These are phyloP conservation scores for Prototheca wickerhamii DNA, from an alignment of 163 green algal genomes.

Conservation along the genomic window DNA sequence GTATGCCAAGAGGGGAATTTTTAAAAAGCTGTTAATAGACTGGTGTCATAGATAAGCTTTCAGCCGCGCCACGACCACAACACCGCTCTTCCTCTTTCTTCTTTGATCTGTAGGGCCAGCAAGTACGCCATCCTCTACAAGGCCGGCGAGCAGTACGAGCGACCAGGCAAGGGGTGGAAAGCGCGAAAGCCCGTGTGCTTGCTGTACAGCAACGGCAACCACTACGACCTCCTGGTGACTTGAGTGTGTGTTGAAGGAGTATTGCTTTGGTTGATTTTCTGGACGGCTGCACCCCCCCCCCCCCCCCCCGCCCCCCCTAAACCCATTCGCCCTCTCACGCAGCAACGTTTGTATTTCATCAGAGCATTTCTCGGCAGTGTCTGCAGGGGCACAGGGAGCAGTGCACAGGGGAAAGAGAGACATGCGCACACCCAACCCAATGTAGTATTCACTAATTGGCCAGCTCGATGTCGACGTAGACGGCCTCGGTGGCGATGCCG, in stretches of 20 bases:
- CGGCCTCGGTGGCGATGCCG: conserved; percentile 37
- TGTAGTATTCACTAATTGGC: too few relatives aligned
- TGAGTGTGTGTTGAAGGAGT: conserved; percentile 13
- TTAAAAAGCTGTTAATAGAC: background rate
- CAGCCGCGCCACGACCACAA: too few relatives aligned
- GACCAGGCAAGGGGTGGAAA: conserved; percentile 22
- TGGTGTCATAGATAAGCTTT: background rate
- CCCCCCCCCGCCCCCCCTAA: too few relatives aligned
- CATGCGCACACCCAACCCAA: too few relatives aligned
- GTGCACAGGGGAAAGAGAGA: too few relatives aligned
- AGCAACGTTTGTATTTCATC: too few relatives aligned
- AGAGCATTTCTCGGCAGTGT: too few relatives aligned
- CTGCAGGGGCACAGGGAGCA: too few relatives aligned
- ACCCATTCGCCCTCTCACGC: too few relatives aligned
- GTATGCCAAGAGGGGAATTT: background rate
- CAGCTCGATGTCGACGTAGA: conserved; percentile 37
- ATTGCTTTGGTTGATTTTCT: too few relatives aligned
- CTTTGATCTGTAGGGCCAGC: conserved; percentile 4
- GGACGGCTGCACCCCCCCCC: too few relatives aligned
- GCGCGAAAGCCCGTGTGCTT: conserved; percentile 25
- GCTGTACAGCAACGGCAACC: conserved; percentile 43
- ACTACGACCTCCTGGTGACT: conserved; percentile 50
- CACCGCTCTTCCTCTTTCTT: too few relatives aligned
- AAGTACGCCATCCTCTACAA: conserved; percentile 31
- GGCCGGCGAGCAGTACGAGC: conserved; percentile 39